Base-by-base conservation (phyloP, 2,329 filamentous ascomycete species). In the Didymellaceae sp. region DNA sequence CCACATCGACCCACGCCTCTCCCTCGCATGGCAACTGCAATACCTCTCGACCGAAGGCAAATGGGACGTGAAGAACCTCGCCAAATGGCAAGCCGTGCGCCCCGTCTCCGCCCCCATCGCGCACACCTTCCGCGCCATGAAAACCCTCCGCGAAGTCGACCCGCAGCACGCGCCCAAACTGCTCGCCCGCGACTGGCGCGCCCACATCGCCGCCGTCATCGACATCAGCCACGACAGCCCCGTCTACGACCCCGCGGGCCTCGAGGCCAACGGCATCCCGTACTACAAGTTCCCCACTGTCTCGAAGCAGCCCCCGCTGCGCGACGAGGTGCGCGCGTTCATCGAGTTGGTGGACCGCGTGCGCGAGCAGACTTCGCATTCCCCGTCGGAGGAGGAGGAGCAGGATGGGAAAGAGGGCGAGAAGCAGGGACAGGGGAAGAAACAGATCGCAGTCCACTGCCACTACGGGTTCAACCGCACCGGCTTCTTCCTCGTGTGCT, bases 381-480 rank as follows among this genome's bases (percentile, higher is more conserved):
- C n/a, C n/a, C n/a, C n/a, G n/a, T n/a, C n/a, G n/a, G n/a, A n/a
- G n/a, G n/a, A n/a, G n/a, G n/a, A n/a, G n/a, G n/a, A n/a, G n/a
- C n/a, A n/a, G n/a, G n/a, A n/a, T n/a, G n/a, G n/a, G n/a, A n/a
- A n/a, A n/a, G n/a, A n/a, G n/a, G n/a, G n/a, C n/a, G 46, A 75
- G 71, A 51, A 65, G 31, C 61, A 70, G 34, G 46, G 51, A 1
- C 54, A n/a, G n/a, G n/a, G 75, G 71, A 48, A 64, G 28, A 45
- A 58, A 11, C 46, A 87, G 38, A 83, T 96, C 42, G 92, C 88
- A 2, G 90, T 96, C 0, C 93, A 97, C 70, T 97, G 93, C 65
- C 93, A 97, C 67, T 97, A 97, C 63, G 93, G 93, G 0, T 97
- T 95, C 76, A 97, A 97, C 70, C 84, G 92, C 17, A 97, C 93